A percentile compares a stretch with the other conserved stretches of the same genome.
Conservation (phyloP, 1,284 basidiomycete species). For the Trichosporon ovoides region DNA sequence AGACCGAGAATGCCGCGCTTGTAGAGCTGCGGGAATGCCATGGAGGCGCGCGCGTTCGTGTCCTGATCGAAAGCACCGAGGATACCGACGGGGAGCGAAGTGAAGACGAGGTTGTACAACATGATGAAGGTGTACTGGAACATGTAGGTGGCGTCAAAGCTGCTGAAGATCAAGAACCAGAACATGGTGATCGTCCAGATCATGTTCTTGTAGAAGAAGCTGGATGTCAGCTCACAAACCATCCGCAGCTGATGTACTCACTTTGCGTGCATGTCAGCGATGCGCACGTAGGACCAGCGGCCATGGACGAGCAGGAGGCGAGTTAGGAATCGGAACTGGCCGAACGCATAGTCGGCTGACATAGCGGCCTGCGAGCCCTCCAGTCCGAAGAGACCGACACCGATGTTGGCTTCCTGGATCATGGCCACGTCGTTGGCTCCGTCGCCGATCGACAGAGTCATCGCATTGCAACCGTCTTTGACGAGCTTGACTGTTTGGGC, state of each 20-base stretch:
- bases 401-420: conserved; percentile 96
- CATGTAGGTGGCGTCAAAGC: conserved; percentile 90
- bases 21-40: conserved; percentile 91
- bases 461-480: conserved; percentile 89
- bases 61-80: conserved; percentile 96
- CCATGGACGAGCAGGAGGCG: conserved; percentile 91
- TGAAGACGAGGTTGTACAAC: conserved; percentile 87
- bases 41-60: conserved; percentile 78
- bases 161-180: conserved; percentile 80
- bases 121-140: conserved; percentile 94
- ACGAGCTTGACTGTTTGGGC: conserved; percentile 83
- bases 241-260: conserved; percentile 19
- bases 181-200: conserved; percentile 68
- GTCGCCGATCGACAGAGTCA: conserved; percentile 95
- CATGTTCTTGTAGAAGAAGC: conserved; percentile 87
- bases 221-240: conserved; percentile 12
- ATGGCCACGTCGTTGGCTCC: conserved; percentile 55
- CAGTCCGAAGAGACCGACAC: conserved; percentile 86
- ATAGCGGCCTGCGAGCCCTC: conserved; percentile 98
- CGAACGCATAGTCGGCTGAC: conserved; percentile 98
- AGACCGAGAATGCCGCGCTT: conserved; percentile 84
- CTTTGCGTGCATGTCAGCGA: conserved; percentile 95
- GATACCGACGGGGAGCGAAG: conserved; percentile 83
- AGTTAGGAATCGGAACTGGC: conserved; percentile 91
- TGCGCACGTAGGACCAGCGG: conserved; percentile 90